Percentiles rank a stretch among this genome's conserved stretches.
Evolutionary conservation across 805 yeast genomes (phyloP).

Genomic region (Torulaspora delbrueckii): DNA sequence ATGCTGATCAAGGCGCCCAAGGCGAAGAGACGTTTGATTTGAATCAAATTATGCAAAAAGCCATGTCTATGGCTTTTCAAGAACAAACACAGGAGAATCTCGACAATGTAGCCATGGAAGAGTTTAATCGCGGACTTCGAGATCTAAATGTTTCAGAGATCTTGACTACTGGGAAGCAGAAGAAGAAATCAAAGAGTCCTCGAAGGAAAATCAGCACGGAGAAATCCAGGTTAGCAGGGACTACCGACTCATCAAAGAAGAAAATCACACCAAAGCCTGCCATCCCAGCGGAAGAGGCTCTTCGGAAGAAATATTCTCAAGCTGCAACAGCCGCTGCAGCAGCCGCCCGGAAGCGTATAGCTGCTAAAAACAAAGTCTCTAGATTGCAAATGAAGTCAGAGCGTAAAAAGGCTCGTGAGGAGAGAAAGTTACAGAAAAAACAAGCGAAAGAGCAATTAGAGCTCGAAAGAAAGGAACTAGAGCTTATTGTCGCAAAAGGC

Average conservation of each 20-base stretch:
- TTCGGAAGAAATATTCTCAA: slow-evolving; percentile 21
- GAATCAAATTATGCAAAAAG: slow-evolving; percentile 72
- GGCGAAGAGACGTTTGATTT: slow-evolving; percentile 52
- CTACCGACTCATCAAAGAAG: not conserved
- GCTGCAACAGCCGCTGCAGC: slow-evolving; percentile 29
- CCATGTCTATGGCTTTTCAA: slow-evolving; percentile 70
- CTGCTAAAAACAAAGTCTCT: slow-evolving; percentile 18
- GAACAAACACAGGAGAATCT: slow-evolving; percentile 36
- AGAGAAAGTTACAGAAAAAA: slow-evolving; percentile 20
- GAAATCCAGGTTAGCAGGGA: not conserved
- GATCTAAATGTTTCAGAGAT: slow-evolving; percentile 21
- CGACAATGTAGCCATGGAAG: slow-evolving; percentile 26
- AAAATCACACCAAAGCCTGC: slow-evolving; percentile 15
- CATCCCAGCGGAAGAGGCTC: slow-evolving; percentile 13
- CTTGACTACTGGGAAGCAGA: slow-evolving; percentile 19
- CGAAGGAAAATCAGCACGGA: slow-evolving; percentile 1
- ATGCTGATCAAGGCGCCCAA: slow-evolving; percentile 9
- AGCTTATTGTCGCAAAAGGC: slow-evolving; percentile 31
- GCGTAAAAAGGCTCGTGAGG: slow-evolving; percentile 16
- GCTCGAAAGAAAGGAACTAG: slow-evolving; percentile 28
- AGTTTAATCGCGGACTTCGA: slow-evolving; percentile 27
- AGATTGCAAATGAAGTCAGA: slow-evolving; percentile 18
- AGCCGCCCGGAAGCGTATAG: slow-evolving; percentile 24
- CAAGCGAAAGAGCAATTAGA: slow-evolving; percentile 21
- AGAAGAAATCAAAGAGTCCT: slow-evolving; percentile 25